Evolutionary conservation across 495 filamentous ascomycete genomes (phyloP), one percentile per base, ranked within the genome.

Genomic region (Xylaria telfairii): DNA sequence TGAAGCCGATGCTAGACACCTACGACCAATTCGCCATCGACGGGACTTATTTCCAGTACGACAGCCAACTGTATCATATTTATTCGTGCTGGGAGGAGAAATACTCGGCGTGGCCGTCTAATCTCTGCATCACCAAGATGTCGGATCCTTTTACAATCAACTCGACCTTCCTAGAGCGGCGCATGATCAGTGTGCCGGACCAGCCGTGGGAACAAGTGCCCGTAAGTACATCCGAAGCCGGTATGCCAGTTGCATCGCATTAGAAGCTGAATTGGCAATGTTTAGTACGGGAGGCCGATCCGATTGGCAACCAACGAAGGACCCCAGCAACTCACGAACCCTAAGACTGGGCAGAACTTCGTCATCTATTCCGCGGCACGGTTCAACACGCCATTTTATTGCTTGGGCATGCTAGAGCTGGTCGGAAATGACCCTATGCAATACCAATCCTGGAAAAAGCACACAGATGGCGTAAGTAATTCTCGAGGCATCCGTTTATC

Each of bases 1-100:
- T 83, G 76, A 83, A 83, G 44, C 74, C 79, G 2, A 81, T 82
- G 75, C 71, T 87, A 0, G 77, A 87, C 62, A 87, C 84, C 7
- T 87, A 81, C 71, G 84, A 85, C 63, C 81, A 83, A 75, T 87
- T 87, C 68, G 84, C 84, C 21, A 85, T 87, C 51, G 84, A 87
- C 67, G 84, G 84, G 9, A 87, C 84, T 3, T 87, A 86, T 47
- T 84, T 87, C 72, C 76, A 79, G 57, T 75, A 81, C 64, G 71
- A 72, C 2, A 71, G 77, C 12, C 73, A 78, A 10, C 75, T 86
- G 5, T 84, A 85, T 75, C 84, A 87, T 73, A 79, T 87, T 59
- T 87, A 86, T 76, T 83, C 79, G 5, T 87, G 84, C 74, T 87
- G 84, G 84, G 78, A 81, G 39, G 71, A 78, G 1, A 73, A 78